Percentiles rank a stretch among this genome's conserved stretches.
These are phyloP conservation scores for Amoebophrya sp. DNA, from an alignment of 169 alveolate species.

Conservation along the genomic window DNA sequence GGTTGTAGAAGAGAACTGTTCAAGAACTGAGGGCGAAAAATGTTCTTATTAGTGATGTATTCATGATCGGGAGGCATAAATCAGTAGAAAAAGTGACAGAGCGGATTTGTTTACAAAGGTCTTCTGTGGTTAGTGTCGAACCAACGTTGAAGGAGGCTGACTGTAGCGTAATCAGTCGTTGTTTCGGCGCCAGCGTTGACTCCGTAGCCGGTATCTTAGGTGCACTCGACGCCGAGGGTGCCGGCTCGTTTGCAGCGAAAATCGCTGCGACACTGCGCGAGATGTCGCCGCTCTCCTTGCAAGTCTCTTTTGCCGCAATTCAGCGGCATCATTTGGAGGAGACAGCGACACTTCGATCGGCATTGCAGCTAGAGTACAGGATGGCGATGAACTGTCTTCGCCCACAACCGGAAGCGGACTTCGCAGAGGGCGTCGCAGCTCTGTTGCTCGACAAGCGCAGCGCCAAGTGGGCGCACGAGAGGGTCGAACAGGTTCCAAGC, in stretches of 20 bases:
- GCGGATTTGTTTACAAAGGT: too few species aligned
- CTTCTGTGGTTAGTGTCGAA: not conserved
- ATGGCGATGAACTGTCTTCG: slow-evolving; percentile 16
- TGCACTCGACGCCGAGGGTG: not conserved
- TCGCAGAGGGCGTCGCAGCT: not conserved
- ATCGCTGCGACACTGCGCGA: not conserved
- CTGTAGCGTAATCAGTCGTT: not conserved
- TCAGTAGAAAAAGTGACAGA: too few species aligned
- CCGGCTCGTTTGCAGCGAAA: not conserved
- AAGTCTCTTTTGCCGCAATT: not conserved
- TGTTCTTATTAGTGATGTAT: not conserved
- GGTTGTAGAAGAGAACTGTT: not conserved
- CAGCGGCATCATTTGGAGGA: not conserved
- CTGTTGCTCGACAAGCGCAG: not conserved
- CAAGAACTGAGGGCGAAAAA: too few species aligned
- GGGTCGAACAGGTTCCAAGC: not conserved
- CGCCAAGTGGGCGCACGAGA: not conserved
- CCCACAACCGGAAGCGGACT: slow-evolving; percentile 20
- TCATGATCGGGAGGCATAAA: not conserved
- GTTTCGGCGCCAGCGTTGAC: not conserved
- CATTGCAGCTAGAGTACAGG: not conserved
- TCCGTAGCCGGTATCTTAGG: not conserved
- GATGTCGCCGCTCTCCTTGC: not conserved
- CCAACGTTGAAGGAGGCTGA: not conserved
- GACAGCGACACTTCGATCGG: not conserved